Conservation (phyloP, 441 rosid genomes). For the Gossypium gossypioides region DNA sequence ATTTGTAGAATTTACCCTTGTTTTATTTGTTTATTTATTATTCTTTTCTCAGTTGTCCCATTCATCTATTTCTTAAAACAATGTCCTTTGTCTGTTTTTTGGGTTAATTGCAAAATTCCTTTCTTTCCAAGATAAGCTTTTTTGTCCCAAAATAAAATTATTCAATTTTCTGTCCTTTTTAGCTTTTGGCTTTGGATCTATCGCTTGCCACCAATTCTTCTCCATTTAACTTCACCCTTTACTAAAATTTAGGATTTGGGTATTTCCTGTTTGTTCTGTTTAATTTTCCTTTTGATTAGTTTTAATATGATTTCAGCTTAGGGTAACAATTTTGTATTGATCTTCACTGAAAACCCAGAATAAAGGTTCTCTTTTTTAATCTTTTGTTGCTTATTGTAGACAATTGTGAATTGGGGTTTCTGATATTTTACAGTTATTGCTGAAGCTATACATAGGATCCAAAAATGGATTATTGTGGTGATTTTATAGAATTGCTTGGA, state of each 20-base stretch:
- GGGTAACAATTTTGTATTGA: no score
- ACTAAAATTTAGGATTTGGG: neutral
- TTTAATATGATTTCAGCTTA: neutral
- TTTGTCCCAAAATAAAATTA: no score
- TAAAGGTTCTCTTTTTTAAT: neutral
- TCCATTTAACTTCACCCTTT: neutral
- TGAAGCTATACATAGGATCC: slow-evolving; percentile 6
- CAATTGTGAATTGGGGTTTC: neutral
- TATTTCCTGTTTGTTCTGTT: neutral
- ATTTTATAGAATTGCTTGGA: slow-evolving; percentile 33
- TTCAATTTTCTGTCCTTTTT: neutral
- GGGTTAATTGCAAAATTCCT: neutral
- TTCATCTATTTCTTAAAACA: neutral
- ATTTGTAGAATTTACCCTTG: no score
- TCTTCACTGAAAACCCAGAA: neutral
- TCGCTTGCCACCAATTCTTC: neutral
- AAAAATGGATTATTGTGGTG: slow-evolving; percentile 24
- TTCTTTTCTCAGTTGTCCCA: neutral
- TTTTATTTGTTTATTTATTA: no score
- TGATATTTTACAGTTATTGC: neutral
- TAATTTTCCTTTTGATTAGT: neutral
- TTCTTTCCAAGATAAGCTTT: neutral
- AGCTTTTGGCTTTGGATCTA: neutral
- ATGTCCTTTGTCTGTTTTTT: neutral
- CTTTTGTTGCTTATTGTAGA: neutral